Base-by-base conservation (phyloP, 2,329 filamentous ascomycete genomes). In the Arthrinium phaeospermum region DNA sequence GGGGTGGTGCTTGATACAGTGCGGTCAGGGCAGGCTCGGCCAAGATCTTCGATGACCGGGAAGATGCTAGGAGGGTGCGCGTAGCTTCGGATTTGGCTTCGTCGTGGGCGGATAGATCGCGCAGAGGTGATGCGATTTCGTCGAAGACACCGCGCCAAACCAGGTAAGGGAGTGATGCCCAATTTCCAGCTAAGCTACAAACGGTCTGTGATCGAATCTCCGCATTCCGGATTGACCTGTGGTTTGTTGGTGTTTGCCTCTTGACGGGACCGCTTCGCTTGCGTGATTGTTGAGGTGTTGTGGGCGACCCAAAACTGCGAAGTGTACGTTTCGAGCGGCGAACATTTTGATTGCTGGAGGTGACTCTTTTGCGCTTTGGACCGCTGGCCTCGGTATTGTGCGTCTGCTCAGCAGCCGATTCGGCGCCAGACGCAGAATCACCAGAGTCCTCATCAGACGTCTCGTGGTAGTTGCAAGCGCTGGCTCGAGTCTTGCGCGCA, bases 21-120 rank as follows among this genome's bases (percentile, higher is more conserved):
- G 90, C 91, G 6, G 91, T 91, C 69, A 96, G 82, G 1, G 93
- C 93, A 6, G 94, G 92, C 76, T 95, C 93, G 0, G 89, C 83
- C 72, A 95, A 94, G 2, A 86, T 81, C 69, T 86, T 88, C 76
- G 92, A 95, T 22, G 90, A 83, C 1, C 87, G 85, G 47, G 92
- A 90, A 64, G 89, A 83, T n/a, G 86, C 84, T 13, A 92, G 81
- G 8, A 97, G 87, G 16, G 85, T 86, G 1, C 79, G 67, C 6
- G 83, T 82, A 27, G 85, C 83, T 45, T 80, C 81, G 74, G 83
- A 83, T 69, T 78, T 71, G 77, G 85, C 83, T 78, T 83, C 76
- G 82, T 84, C 77, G n/a, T 83, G 83, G 6, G 82, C 78, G 0
- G 80, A 77, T 12, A 78, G 76, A 45, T 85, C 82, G 69, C 86